A percentile compares a stretch with the other conserved stretches of the same genome.
phyloP scores from a whole-genome alignment of 2,329 filamentous ascomycete species.

The Ophiostoma sp. region DNA sequence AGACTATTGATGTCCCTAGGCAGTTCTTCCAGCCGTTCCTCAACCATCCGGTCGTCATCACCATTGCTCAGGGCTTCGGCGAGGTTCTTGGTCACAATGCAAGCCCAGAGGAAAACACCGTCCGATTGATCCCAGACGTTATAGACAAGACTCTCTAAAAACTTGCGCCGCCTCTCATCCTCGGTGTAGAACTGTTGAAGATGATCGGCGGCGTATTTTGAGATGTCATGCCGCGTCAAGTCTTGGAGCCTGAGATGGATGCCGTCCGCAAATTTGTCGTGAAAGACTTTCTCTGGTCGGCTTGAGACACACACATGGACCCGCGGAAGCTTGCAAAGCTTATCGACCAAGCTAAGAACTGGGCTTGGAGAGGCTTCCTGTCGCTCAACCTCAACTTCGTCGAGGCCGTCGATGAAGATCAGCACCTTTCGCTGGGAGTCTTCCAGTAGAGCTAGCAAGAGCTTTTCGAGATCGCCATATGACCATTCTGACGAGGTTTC shows the following conservation, averaged over 20 bases:
- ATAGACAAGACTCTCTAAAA: not conserved
- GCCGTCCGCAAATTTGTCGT: not conserved
- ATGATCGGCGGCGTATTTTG: not conserved
- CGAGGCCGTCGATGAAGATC: not conserved
- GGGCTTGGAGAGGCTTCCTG: not conserved
- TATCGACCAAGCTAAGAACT: not conserved
- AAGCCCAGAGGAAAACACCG: not conserved
- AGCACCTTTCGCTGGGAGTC: not conserved
- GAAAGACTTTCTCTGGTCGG: not conserved
- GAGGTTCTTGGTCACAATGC: not conserved
- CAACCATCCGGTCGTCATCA: not conserved
- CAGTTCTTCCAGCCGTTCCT: not conserved
- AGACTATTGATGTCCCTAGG: not conserved
- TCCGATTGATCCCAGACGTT: not conserved
- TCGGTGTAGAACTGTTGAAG: not conserved
- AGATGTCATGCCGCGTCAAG: not conserved
- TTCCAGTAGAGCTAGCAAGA: not conserved
- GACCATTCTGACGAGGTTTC: not conserved
- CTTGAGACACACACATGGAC: conserved; percentile 1
- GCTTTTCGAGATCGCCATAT: not conserved
- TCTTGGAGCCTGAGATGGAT: not conserved
- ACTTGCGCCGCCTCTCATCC: not conserved
- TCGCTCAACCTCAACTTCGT: not conserved
- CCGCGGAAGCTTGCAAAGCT: not conserved
- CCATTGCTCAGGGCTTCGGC: not conserved